Evolutionary conservation across 139 green algal genomes (phyloP).

Genomic region (Micractinium conductrix): DNA sequence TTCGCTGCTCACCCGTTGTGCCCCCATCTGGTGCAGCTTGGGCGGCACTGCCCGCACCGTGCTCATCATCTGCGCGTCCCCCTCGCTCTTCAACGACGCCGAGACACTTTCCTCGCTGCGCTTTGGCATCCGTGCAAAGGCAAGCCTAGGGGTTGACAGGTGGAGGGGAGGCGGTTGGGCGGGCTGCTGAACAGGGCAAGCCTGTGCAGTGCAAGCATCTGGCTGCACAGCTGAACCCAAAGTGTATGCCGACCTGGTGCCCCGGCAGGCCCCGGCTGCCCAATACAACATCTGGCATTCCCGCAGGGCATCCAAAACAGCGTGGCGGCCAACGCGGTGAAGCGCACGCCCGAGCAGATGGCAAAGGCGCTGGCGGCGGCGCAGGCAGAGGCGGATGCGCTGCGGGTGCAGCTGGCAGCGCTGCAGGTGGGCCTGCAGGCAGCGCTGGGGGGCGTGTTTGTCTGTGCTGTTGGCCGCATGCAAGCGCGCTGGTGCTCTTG

Average conservation of each 20-base stretch:
- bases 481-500: too few relatives aligned
- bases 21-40: too few relatives aligned
- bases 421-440: not conserved
- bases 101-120: constrained; percentile 83
- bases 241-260: too few relatives aligned
- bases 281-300: too few relatives aligned
- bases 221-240: too few relatives aligned
- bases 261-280: too few relatives aligned
- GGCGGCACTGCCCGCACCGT: constrained; percentile 71
- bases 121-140: constrained; percentile 65
- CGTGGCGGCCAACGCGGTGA: constrained; percentile 16
- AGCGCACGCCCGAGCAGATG: constrained; percentile 29
- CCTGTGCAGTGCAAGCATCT: too few relatives aligned
- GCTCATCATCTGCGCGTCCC: constrained; percentile 87
- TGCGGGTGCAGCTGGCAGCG: constrained; percentile 8
- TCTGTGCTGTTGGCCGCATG: too few relatives aligned
- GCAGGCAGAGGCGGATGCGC: constrained; percentile 17
- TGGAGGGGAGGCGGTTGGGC: too few relatives aligned
- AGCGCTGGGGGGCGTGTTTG: too few relatives aligned
- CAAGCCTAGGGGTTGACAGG: not conserved
- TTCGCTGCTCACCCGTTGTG: too few relatives aligned
- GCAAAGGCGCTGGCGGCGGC: constrained; percentile 10
- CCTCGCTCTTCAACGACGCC: constrained; percentile 58
- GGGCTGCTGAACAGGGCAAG: too few relatives aligned
- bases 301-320: constrained; percentile 36